phyloP scores from a whole-genome alignment of 371 early-diverging fungal genomes.

The Coemansia linderi region DNA sequence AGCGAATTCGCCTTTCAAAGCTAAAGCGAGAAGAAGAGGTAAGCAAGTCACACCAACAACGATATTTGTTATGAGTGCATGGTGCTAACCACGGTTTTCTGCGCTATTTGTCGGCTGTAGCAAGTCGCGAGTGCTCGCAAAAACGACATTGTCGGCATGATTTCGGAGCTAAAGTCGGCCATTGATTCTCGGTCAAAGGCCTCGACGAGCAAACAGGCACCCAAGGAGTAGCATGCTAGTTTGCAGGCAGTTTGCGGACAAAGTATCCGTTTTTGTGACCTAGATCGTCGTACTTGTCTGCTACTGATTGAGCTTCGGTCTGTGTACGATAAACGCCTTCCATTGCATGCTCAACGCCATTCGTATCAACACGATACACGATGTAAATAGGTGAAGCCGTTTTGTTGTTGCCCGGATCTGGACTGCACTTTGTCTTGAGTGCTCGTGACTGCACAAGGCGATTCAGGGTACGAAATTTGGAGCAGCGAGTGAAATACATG shows the following conservation, averaged over 20 bases:
- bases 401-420: neutral
- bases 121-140: constrained; percentile 7
- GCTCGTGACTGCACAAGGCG: neutral
- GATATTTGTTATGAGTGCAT: neutral
- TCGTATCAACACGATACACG: constrained; percentile 32
- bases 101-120: constrained; percentile 7
- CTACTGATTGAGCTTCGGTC: constrained; percentile 16
- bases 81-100: neutral
- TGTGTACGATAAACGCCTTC: constrained; percentile 1
- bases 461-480: neutral
- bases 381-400: neutral
- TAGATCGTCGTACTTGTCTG: constrained; percentile 16
- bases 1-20: constrained; percentile 34
- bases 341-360: constrained; percentile 33
- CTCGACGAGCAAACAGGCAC: neutral
- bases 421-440: neutral
- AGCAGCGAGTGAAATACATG: neutral
- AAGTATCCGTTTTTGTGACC: constrained; percentile 44
- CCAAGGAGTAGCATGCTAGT: neutral
- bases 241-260: constrained; percentile 5
- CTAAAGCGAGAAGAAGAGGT: constrained; percentile 32
- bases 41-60: neutral
- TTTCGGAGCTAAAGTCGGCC: constrained; percentile 35
- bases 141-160: constrained; percentile 27
- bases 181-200: constrained; percentile 22